Evolutionary conservation across 2,329 filamentous ascomycete species (phyloP).

Genomic region (Penicillium verrucosum): DNA sequence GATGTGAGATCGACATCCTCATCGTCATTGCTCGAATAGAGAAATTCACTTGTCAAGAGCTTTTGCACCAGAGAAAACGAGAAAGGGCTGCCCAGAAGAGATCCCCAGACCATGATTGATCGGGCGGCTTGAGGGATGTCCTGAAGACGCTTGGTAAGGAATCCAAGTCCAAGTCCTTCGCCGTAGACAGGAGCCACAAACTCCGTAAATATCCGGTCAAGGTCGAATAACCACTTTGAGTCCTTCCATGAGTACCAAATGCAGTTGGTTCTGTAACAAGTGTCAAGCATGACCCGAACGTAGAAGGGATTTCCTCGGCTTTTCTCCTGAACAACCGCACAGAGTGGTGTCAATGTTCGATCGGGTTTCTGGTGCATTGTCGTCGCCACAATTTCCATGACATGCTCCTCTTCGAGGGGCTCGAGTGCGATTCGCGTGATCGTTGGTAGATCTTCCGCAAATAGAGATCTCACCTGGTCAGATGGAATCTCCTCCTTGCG

Average conservation of each 20-base stretch:
- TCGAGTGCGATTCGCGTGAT: slow-evolving; percentile 69
- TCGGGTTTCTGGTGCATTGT: slow-evolving; percentile 70
- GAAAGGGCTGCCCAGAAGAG: slow-evolving; percentile 76
- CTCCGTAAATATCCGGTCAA: slow-evolving; percentile 81
- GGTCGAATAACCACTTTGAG: slow-evolving; percentile 77
- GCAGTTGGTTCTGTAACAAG: slow-evolving; percentile 79
- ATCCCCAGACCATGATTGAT: slow-evolving; percentile 80
- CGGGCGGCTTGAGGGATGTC: slow-evolving; percentile 73
- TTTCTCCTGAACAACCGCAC: slow-evolving; percentile 83
- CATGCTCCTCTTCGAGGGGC: slow-evolving; percentile 74
- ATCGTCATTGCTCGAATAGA: slow-evolving; percentile 53
- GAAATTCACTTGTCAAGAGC: slow-evolving; percentile 72
- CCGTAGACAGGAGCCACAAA: slow-evolving; percentile 77
- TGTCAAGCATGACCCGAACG: slow-evolving; percentile 83
- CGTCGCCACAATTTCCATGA: slow-evolving; percentile 74
- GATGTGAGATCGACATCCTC: slow-evolving; percentile 35
- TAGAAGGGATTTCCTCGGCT: slow-evolving; percentile 87
- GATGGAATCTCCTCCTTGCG: slow-evolving; percentile 63
- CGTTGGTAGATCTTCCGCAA: slow-evolving; percentile 51
- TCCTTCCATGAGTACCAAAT: slow-evolving; percentile 88
- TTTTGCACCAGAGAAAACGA: slow-evolving; percentile 77
- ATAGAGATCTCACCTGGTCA: slow-evolving; percentile 40
- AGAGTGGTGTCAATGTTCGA: slow-evolving; percentile 71
- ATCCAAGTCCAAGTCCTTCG: slow-evolving; percentile 75
- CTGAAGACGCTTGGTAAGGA: slow-evolving; percentile 72